Evolutionary conservation across 208 protist genomes (phyloP), one percentile per base, ranked within the genome.

Genomic region (Wallacemonas sp.): DNA sequence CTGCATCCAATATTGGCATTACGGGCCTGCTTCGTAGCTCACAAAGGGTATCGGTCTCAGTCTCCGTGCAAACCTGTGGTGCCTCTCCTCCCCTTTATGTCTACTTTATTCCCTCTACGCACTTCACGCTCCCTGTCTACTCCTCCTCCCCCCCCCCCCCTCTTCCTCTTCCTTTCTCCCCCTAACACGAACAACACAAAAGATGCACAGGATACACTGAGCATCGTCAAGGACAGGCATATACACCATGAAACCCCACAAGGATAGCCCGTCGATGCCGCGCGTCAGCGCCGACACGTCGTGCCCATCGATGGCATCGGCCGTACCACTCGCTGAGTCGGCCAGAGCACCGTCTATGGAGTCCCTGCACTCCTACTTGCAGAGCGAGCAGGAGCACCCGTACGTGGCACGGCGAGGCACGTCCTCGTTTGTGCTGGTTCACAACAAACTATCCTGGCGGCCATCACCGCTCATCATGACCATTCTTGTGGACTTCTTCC

Each of bases 361-460:
- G 47, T 62, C 47, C 1, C 49, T 59, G 30, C 53, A 64, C 38
- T 60, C 70, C 21, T 70, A 70, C 65, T 24, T 51, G 56, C 39
- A 66, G 42, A 51, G 21, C 6, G 38, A 66, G 41, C 19, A 33
- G n/a, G 17, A 21, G 42, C 12, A 51, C 30, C 45, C 22, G 2
- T 31, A 34, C 61, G 2, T 28, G n/a, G 14, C 31, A 15, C 31
- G 27, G 8, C 58, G 55, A 17, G 45, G 53, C 19, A 51, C 66
- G 9, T 75, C 75, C 2, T 86, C 80, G 0, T 86, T 86, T 28
- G 72, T 86, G 19, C 58, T 47, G 0, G 67, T 86, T 12, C 72
- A 86, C 45, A 55, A 82, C 27, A 82, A 79, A 55, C 72, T 68
- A 1, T 83, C 75, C 11, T 83, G 74, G 68, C 64, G 70, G 2